phyloP scores from a whole-genome alignment of 257 asterid species.

The Penstemon barbatus region DNA sequence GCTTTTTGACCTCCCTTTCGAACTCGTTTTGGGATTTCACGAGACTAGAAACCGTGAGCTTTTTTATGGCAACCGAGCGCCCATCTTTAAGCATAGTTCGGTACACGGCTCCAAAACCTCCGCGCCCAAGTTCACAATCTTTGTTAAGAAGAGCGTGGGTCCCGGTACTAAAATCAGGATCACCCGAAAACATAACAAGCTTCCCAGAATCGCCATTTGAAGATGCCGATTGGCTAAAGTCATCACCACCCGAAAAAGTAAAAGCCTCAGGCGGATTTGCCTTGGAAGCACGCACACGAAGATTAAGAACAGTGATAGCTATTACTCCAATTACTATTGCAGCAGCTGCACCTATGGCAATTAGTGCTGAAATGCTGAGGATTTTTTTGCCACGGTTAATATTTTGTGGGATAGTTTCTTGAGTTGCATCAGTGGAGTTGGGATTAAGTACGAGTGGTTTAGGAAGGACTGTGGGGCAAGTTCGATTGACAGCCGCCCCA shows the following conservation, averaged over 20 bases:
- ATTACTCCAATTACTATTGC: conserved; percentile 80
- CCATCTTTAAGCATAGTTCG: conserved; percentile 73
- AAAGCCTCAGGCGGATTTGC: conserved; percentile 60
- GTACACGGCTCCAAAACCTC: conserved; percentile 91
- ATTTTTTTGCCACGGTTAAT: conserved; percentile 66
- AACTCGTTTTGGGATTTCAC: conserved; percentile 81
- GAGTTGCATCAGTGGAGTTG: conserved; percentile 61
- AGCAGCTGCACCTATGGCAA: conserved; percentile 90
- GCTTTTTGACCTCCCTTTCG: conserved; percentile 68
- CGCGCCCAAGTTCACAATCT: conserved; percentile 91
- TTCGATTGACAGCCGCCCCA: conserved; percentile 66
- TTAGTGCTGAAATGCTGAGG: conserved; percentile 81
- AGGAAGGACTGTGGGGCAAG: conserved; percentile 70
- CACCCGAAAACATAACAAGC: conserved; percentile 89
- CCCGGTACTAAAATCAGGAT: conserved; percentile 73
- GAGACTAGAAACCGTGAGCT: conserved; percentile 77
- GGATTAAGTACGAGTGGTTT: conserved; percentile 93
- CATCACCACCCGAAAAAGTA: conserved; percentile 71
- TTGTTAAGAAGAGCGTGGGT: conserved; percentile 79
- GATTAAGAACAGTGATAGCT: conserved; percentile 78
- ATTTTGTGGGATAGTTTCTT: conserved; percentile 44
- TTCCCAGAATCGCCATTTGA: conserved; percentile 74
- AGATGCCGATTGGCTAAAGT: conserved; percentile 60
- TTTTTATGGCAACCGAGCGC: conserved; percentile 79
- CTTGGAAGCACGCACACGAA: conserved; percentile 64